Evolutionary conservation across 306 rosid species (phyloP).

Genomic region (Cucurbita moschata): DNA sequence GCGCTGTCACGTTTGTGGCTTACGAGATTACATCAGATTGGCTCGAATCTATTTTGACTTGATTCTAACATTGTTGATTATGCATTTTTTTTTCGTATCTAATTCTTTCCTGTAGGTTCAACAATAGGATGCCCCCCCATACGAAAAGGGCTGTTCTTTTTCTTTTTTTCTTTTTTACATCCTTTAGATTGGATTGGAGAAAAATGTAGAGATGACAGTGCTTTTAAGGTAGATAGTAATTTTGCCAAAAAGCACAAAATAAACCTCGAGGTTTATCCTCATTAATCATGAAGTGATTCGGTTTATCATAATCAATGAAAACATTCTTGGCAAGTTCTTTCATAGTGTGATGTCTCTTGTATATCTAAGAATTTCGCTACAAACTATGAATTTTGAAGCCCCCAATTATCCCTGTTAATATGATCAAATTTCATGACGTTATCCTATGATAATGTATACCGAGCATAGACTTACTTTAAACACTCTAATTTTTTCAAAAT

Average conservation of each 20-base stretch:
- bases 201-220: not conserved
- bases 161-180: not conserved
- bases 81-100: not conserved
- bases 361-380: too few species aligned
- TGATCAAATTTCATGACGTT: too few species aligned
- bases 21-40: conserved; percentile 65
- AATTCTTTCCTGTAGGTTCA: not conserved
- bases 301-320: not conserved
- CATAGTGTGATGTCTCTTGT: too few species aligned
- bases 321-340: too few species aligned
- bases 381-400: too few species aligned
- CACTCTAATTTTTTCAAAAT: too few species aligned
- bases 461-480: too few species aligned
- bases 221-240: not conserved
- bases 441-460: too few species aligned
- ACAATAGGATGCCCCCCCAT: not conserved
- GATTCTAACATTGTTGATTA: conserved; percentile 6
- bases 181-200: not conserved
- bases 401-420: too few species aligned
- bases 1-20: conserved; percentile 83
- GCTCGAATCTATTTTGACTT: conserved; percentile 44
- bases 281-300: not conserved
- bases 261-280: not conserved
- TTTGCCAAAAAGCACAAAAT: not conserved
- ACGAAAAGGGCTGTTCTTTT: not conserved